phyloP scores from a whole-genome alignment of 2,329 filamentous ascomycete genomes.

The Conoideocrella luteorostrata region DNA sequence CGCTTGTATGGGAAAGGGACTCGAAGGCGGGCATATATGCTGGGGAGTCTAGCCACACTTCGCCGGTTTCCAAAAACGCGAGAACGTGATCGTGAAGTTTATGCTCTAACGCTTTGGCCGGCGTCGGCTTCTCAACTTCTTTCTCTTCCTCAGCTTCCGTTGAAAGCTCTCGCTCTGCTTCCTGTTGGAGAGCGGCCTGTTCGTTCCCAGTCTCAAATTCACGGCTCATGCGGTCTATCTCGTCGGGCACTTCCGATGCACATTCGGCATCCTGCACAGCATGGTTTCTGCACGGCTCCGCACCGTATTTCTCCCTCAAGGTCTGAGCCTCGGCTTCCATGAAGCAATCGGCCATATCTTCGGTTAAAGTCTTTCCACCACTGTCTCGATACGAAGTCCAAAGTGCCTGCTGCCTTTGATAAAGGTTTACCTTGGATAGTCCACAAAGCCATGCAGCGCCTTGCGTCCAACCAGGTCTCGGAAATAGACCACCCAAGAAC shows the following conservation, averaged over 20 bases:
- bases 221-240: slow-evolving; percentile 1
- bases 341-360: neutral
- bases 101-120: slow-evolving; percentile 30
- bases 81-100: slow-evolving; percentile 35
- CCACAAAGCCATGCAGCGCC: slow-evolving; percentile 18
- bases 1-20: slow-evolving; percentile 11
- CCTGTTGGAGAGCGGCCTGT: slow-evolving; percentile 29
- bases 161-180: slow-evolving; percentile 62
- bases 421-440: slow-evolving; percentile 1
- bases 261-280: neutral
- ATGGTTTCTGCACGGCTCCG: neutral
- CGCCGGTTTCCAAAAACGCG: slow-evolving; percentile 3
- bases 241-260: neutral
- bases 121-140: slow-evolving; percentile 42
- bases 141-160: slow-evolving; percentile 58
- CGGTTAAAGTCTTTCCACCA: neutral
- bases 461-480: slow-evolving; percentile 48
- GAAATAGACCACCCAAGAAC: slow-evolving; percentile 54
- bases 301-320: neutral
- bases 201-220: neutral
- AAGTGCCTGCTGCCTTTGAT: neutral
- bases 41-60: neutral
- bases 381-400: neutral
- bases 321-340: slow-evolving; percentile 2
- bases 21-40: slow-evolving; percentile 14